phyloP scores from a whole-genome alignment of 225 moss, liverwort and hornwort species.

The Antitrichia curtipendula region DNA sequence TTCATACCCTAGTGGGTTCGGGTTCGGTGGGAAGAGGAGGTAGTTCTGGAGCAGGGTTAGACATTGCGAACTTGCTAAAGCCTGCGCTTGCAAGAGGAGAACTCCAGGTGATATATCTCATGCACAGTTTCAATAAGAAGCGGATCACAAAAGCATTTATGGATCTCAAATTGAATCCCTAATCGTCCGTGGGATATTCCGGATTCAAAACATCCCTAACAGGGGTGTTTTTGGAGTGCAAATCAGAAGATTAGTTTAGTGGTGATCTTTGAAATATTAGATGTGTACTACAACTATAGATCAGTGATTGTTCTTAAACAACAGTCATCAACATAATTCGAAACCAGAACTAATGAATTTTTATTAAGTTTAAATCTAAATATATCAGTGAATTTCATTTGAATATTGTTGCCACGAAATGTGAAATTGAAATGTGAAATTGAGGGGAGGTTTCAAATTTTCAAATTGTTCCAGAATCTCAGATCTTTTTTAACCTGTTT shows the following conservation, averaged over 20 bases:
- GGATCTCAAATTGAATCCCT: not conserved
- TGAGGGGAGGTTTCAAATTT: not conserved
- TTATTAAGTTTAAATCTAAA: not conserved
- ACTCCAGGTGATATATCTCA: conserved; percentile 52
- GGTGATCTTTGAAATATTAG: not conserved
- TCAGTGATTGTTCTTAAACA: not conserved
- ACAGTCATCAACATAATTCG: not conserved
- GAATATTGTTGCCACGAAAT: not conserved
- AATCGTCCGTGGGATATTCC: not conserved
- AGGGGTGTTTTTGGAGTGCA: not conserved
- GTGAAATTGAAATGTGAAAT: no score
- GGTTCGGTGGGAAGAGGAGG: conserved; percentile 97
- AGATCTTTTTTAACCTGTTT: not conserved
- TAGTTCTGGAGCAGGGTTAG: conserved; percentile 81
- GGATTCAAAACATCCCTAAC: not conserved
- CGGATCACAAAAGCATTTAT: not conserved
- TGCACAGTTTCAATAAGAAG: not conserved
- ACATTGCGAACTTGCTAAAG: conserved; percentile 88
- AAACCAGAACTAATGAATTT: not conserved
- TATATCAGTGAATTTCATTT: not conserved
- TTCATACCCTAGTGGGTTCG: conserved; percentile 90
- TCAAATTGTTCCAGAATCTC: not conserved
- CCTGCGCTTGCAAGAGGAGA: conserved; percentile 92
- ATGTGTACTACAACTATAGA: not conserved
- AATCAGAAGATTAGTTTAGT: not conserved